Conservation (phyloP, 305 asterid species). For the Ilex paraguariensis region DNA sequence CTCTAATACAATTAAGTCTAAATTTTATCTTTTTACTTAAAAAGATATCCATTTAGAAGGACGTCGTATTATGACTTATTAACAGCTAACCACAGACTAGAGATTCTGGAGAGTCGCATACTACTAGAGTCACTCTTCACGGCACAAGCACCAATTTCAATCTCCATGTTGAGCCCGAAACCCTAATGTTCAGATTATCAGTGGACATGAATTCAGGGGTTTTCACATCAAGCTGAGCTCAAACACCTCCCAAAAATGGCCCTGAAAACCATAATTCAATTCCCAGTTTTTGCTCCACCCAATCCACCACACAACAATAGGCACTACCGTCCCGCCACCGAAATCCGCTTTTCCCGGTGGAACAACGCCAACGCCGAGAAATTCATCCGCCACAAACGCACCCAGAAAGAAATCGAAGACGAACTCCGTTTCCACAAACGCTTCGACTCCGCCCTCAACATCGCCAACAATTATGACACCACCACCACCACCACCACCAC, state of each 20-base stretch:
- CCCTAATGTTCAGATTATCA: too few species aligned
- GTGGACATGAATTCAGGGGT: too few species aligned
- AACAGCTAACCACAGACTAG: too few species aligned
- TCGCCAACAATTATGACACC: conserved; percentile 68
- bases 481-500: conserved; percentile 72
- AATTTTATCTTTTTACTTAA: too few species aligned
- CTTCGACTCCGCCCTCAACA: conserved; percentile 58
- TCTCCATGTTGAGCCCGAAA: too few species aligned
- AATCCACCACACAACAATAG: conserved; percentile 26
- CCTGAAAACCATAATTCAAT: conserved; percentile 41
- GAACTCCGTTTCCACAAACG: conserved; percentile 68
- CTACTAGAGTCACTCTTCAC: too few species aligned
- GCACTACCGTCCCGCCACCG: conserved; percentile 49
- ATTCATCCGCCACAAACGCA: conserved; percentile 49
- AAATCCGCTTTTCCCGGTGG: conserved; percentile 90
- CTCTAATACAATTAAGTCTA: too few species aligned
- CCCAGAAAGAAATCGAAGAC: conserved; percentile 77
- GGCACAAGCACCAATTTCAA: too few species aligned
- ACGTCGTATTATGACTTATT: too few species aligned
- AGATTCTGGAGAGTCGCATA: too few species aligned
- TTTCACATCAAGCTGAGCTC: neutral
- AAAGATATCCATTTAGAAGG: too few species aligned
- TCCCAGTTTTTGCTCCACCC: conserved; percentile 66
- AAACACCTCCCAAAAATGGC: conserved; percentile 24
- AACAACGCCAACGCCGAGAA: conserved; percentile 94